Percentiles rank a stretch among this genome's conserved stretches.
These are phyloP conservation scores for Dictyostelium citrinum DNA, from an alignment of 78 protist species.

Conservation along the genomic window DNA sequence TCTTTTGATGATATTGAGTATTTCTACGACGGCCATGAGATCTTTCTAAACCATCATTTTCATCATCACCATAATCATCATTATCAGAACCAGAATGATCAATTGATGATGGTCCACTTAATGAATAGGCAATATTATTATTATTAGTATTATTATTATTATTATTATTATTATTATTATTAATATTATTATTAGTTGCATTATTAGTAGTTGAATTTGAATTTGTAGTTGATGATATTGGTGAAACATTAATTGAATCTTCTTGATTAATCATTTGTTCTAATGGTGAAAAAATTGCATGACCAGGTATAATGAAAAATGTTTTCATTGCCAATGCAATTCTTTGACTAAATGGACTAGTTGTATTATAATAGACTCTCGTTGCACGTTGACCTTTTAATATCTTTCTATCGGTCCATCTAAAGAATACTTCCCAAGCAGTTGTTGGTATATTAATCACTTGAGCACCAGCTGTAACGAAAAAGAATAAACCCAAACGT, in stretches of 20 bases:
- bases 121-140: neutral
- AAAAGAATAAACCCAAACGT: conserved; percentile 57
- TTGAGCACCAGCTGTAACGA: conserved; percentile 59
- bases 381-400: conserved; percentile 34
- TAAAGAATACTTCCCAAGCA: conserved; percentile 37
- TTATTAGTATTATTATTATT: no score
- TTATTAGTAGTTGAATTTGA: neutral
- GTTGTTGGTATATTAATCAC: conserved; percentile 20
- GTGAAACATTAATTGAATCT: neutral
- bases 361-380: conserved; percentile 15
- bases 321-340: conserved; percentile 23
- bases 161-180: no score
- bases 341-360: conserved; percentile 37
- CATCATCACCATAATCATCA: neutral
- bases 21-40: neutral
- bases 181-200: neutral
- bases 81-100: neutral
- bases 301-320: conserved; percentile 23
- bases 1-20: neutral
- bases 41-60: neutral
- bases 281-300: conserved; percentile 29
- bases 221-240: neutral
- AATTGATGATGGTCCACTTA: neutral
- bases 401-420: conserved; percentile 14
- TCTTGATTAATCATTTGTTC: neutral